Base-by-base conservation (phyloP, 371 early-diverging fungal genomes). In the Mortierella sp. region DNA sequence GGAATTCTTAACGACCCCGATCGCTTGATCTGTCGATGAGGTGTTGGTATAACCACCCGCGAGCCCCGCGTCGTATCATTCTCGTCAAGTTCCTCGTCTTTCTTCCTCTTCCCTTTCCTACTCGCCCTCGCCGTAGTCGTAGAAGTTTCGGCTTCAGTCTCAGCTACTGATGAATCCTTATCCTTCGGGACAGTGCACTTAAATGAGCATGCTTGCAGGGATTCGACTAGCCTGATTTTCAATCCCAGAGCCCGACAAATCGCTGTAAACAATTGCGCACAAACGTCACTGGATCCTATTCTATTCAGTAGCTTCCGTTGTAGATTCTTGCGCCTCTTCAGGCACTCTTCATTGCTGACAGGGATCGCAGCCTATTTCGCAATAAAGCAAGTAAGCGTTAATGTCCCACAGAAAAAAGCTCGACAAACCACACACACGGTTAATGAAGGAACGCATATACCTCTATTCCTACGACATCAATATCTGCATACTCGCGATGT, bases 131-230 rank as follows among this genome's bases (percentile, higher is more conserved):
- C 8, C 19, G 24, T 12, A 2, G 44, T 43, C 1, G n/a, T 23
- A 23, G 50, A 63, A 4, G 49, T 17, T 11, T 52, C 63, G 11
- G 30, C 37, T 1, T 64, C 60, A 14, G 27, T 24, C 8, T 43
- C 24, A 6, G 21, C 12, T 24, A 19, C 48, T 26, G 21, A 75
- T 52, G 37, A 27, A 0, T 26, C 23, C 28, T 37, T 81, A 48
- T 59, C 84, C 65, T 50, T 83, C 70, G 68, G 24, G 17, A 59
- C 44, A 9, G 68, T 62, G 19, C 64, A 39, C 48, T 73, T 80
- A 55, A 91, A 85, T 1, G 90, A 79, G 6, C 89, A 60, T 0
- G 92, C 87, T 34, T 91, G 91, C 4, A 93, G 60, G 5, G 93
- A 91, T 39, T 82, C 83, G 4, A 93, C 82, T 7, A 93, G 66